phyloP scores from a whole-genome alignment of 805 yeast genomes.

The Candida argentea region DNA sequence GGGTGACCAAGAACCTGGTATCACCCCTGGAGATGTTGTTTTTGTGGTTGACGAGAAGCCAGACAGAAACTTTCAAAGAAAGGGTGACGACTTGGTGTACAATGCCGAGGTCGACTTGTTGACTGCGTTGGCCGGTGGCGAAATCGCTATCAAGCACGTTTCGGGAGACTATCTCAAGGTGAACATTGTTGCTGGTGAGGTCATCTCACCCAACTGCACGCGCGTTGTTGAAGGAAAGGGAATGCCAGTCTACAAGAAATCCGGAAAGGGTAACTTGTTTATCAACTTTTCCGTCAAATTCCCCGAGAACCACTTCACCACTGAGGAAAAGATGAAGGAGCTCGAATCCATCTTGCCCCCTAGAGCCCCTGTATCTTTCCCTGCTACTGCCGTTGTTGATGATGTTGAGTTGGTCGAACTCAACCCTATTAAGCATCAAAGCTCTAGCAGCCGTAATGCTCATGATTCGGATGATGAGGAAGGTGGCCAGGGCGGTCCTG shows the following conservation, averaged over 20 bases:
- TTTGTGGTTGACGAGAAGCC: slow-evolving; percentile 87
- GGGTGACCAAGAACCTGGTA: slow-evolving; percentile 94
- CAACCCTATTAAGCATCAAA: slow-evolving; percentile 52
- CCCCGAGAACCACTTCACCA: slow-evolving; percentile 67
- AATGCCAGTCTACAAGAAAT: slow-evolving; percentile 91
- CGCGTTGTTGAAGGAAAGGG: slow-evolving; percentile 89
- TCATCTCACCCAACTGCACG: slow-evolving; percentile 71
- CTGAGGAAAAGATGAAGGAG: slow-evolving; percentile 62
- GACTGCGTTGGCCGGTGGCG: slow-evolving; percentile 96
- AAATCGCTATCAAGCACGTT: slow-evolving; percentile 76
- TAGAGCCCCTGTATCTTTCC: slow-evolving; percentile 51
- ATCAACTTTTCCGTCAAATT: slow-evolving; percentile 81
- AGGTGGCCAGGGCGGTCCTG: slow-evolving; percentile 49
- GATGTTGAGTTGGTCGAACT: slow-evolving; percentile 66
- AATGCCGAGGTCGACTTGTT: slow-evolving; percentile 83
- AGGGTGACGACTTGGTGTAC: slow-evolving; percentile 77
- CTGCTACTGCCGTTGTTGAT: slow-evolving; percentile 67
- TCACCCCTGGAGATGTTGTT: slow-evolving; percentile 93
- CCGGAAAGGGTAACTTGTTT: slow-evolving; percentile 81
- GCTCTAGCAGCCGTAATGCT: slow-evolving; percentile 31
- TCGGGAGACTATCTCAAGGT: slow-evolving; percentile 88
- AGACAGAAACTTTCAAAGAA: slow-evolving; percentile 73
- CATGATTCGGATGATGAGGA: slow-evolving; percentile 37
- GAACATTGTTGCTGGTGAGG: slow-evolving; percentile 82
- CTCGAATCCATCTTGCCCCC: slow-evolving; percentile 76